Evolutionary conservation across 148 eudicot genomes (phyloP).

Genomic region (Cornus suecica): DNA sequence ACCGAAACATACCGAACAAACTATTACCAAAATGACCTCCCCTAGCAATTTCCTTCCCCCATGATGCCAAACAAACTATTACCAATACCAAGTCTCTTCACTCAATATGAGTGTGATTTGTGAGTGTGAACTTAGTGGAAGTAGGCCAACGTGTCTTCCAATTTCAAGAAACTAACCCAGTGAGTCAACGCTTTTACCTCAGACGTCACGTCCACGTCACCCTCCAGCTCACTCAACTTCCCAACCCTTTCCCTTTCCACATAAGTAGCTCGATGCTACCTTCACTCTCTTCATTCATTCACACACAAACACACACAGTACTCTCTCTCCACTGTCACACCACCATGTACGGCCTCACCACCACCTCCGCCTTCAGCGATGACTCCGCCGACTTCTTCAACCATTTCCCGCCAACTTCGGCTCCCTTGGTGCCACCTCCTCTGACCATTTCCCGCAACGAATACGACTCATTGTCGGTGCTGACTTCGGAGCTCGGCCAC

Average conservation of each 20-base stretch:
- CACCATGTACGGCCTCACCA: slow-evolving; percentile 31
- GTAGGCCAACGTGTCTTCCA: slow-evolving; percentile 9
- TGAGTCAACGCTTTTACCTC: slow-evolving; percentile 18
- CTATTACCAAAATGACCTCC: too few species aligned
- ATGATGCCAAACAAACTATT: too few species aligned
- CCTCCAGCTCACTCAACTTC: slow-evolving; percentile 14
- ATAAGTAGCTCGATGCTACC: neutral
- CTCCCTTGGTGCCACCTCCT: slow-evolving; percentile 8
- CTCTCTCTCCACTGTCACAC: slow-evolving; percentile 4
- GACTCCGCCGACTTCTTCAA: slow-evolving; percentile 7
- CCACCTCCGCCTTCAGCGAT: slow-evolving; percentile 7
- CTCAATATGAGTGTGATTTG: too few species aligned
- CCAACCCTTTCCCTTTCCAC: neutral
- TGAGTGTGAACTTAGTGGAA: neutral
- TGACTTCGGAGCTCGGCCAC: slow-evolving; percentile 17
- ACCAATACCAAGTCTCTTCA: too few species aligned
- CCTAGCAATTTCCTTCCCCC: too few species aligned
- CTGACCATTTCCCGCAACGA: slow-evolving; percentile 23
- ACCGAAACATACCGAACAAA: too few species aligned
- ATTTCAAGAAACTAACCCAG: neutral
- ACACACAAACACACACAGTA: neutral
- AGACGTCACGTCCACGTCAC: slow-evolving; percentile 40
- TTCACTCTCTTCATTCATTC: neutral
- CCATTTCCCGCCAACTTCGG: slow-evolving; percentile 9
- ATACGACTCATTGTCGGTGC: slow-evolving; percentile 7